phyloP scores from a whole-genome alignment of 495 filamentous ascomycete genomes.

The Symbiotaphrina buchneri region DNA sequence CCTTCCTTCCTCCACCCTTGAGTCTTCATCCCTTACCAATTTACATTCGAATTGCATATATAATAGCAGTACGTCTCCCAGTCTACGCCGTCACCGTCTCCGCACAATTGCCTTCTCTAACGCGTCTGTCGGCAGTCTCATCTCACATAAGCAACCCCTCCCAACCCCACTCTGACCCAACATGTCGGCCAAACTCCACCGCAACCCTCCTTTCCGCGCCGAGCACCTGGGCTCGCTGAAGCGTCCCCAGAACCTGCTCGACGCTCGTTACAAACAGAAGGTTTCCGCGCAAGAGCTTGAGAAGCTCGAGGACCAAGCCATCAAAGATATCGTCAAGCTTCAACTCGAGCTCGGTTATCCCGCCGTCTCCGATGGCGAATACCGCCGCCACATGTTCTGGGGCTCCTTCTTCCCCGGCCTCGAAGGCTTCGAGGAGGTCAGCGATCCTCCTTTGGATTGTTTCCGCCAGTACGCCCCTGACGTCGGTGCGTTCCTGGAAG shows the following conservation, averaged over 20 bases:
- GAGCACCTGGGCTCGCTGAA: constrained; percentile 72
- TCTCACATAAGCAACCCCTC: no score
- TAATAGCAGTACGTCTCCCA: no score
- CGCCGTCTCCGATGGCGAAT: constrained; percentile 57
- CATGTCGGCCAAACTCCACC: constrained; percentile 20
- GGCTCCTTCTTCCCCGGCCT: constrained; percentile 59
- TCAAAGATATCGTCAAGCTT: constrained; percentile 38
- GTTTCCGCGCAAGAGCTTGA: constrained; percentile 15
- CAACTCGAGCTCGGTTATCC: constrained; percentile 46
- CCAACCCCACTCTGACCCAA: no score
- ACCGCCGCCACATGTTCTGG: constrained; percentile 34
- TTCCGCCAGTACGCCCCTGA: constrained; percentile 63
- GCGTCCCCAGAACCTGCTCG: constrained; percentile 43
- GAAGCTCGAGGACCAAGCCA: constrained; percentile 37
- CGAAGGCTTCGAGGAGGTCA: constrained; percentile 42
- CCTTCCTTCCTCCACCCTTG: no score
- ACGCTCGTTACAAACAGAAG: constrained; percentile 30
- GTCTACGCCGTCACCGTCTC: no score
- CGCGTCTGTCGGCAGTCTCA: no score
- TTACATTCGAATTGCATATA: no score
- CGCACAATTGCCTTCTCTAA: no score
- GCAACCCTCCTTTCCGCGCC: constrained; percentile 53
- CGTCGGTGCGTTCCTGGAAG: constrained; percentile 52
- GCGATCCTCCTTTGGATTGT: constrained; percentile 30
- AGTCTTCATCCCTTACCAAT: no score